Conservation (phyloP, 1,284 basidiomycete species). For the Mrakiaceae sp. region DNA sequence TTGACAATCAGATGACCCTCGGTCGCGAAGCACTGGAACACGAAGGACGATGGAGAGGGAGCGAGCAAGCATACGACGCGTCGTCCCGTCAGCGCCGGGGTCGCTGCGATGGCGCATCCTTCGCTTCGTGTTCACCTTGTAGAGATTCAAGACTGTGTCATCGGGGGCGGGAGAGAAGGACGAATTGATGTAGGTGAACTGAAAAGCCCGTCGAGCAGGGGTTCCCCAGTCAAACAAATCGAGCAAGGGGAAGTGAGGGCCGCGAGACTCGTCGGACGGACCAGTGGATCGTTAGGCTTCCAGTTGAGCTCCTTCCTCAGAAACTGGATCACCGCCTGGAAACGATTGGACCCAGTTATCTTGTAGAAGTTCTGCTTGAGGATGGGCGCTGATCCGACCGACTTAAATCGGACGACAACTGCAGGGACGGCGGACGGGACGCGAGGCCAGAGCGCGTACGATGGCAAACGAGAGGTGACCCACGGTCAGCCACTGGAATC, state of each 20-base stretch:
- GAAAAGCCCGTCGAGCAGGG: neutral
- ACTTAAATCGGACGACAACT: conserved; percentile 97
- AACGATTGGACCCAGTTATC: conserved; percentile 86
- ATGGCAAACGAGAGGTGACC: neutral
- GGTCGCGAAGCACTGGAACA: conserved; percentile 70
- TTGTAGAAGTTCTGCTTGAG: conserved; percentile 99
- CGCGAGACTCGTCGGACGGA: conserved; percentile 37
- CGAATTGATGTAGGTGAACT: conserved; percentile 99
- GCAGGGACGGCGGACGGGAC: conserved; percentile 9
- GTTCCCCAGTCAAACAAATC: neutral
- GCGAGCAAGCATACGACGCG: neutral
- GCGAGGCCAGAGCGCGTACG: neutral
- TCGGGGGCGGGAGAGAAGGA: conserved; percentile 90
- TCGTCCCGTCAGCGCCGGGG: neutral
- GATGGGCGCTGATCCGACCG: conserved; percentile 94
- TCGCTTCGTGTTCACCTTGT: conserved; percentile 43
- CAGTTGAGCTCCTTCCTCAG: conserved; percentile 79
- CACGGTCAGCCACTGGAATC: neutral
- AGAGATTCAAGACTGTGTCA: conserved; percentile 72
- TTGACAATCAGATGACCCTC: conserved; percentile 92
- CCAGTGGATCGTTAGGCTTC: conserved; percentile 77
- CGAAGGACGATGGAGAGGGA: neutral
- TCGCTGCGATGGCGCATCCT: too few relatives aligned
- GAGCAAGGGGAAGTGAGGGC: neutral
- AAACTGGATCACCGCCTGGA: conserved; percentile 84